Conservation (phyloP, 1,284 basidiomycete species). For the Pholiota adiposa region DNA sequence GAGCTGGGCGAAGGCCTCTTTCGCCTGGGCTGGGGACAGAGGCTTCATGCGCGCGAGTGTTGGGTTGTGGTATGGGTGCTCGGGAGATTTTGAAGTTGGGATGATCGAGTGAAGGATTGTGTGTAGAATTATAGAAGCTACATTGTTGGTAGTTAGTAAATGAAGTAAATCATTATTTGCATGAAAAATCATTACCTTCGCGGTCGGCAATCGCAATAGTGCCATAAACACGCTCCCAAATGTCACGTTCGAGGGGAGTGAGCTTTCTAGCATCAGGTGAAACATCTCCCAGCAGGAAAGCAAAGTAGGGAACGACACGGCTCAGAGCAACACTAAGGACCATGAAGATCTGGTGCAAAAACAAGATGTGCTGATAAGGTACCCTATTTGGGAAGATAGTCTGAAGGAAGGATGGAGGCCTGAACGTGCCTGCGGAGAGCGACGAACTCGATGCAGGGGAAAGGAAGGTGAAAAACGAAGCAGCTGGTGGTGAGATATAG, state of each 20-base stretch:
- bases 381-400: constrained; percentile 66
- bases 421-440: constrained; percentile 16
- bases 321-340: constrained; percentile 73
- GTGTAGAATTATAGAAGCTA: constrained; percentile 44
- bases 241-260: constrained; percentile 31
- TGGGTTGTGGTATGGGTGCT: constrained; percentile 26
- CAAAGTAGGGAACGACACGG: constrained; percentile 59
- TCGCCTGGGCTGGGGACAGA: constrained; percentile 27
- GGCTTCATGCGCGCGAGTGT: constrained; percentile 36
- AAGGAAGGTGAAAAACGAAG: constrained; percentile 25
- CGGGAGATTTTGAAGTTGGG: constrained; percentile 13
- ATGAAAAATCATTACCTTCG: constrained; percentile 41
- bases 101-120: constrained; percentile 44
- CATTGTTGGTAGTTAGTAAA: background rate
- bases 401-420: constrained; percentile 45
- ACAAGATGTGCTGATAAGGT: constrained; percentile 71
- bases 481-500: constrained; percentile 26
- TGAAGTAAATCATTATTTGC: constrained; percentile 5
- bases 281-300: constrained; percentile 50
- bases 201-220: constrained; percentile 45
- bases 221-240: constrained; percentile 41
- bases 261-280: constrained; percentile 19
- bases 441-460: constrained; percentile 29
- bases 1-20: constrained; percentile 43
- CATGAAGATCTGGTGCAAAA: constrained; percentile 80